These are phyloP conservation scores for Arthroderma sp. DNA, from an alignment of 2,329 filamentous ascomycete genomes.

Conservation along the genomic window DNA sequence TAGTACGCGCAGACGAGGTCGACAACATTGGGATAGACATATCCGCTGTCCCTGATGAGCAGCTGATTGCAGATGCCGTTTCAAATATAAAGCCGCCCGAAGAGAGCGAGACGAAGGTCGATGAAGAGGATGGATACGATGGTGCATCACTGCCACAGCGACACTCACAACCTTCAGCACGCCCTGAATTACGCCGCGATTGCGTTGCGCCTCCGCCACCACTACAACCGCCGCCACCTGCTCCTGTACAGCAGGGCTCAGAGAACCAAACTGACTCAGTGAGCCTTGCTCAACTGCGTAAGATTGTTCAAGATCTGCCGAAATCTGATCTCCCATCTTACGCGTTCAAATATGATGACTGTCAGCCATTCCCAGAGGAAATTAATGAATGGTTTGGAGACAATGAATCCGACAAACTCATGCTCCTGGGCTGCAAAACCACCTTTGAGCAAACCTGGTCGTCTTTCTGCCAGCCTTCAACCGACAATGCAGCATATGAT, in stretches of 20 bases:
- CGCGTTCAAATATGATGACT: conserved; percentile 71
- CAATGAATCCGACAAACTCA: conserved; percentile 69
- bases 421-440: conserved; percentile 61
- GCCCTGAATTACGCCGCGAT: conserved; percentile 30
- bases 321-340: conserved; percentile 60
- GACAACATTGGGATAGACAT: conserved; percentile 39
- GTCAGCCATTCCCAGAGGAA: conserved; percentile 67
- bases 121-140: conserved; percentile 11
- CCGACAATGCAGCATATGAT: conserved; percentile 27
- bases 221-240: conserved; percentile 35
- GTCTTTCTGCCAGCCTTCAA: conserved; percentile 33
- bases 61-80: conserved; percentile 32
- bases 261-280: conserved; percentile 51
- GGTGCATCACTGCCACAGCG: conserved; percentile 13
- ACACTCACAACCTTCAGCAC: conserved; percentile 17
- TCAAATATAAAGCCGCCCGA: conserved; percentile 23
- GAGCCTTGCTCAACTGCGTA: conserved; percentile 60
- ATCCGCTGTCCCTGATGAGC: conserved; percentile 33
- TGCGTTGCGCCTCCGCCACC: conserved; percentile 28
- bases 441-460: conserved; percentile 70
- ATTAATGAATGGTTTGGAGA: conserved; percentile 98
- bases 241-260: conserved; percentile 28
- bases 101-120: conserved; percentile 13
- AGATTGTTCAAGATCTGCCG: conserved; percentile 62
- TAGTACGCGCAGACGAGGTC: conserved; percentile 40